Base-by-base conservation (phyloP, 1,284 basidiomycete species). In the Tylopilus sp. region DNA sequence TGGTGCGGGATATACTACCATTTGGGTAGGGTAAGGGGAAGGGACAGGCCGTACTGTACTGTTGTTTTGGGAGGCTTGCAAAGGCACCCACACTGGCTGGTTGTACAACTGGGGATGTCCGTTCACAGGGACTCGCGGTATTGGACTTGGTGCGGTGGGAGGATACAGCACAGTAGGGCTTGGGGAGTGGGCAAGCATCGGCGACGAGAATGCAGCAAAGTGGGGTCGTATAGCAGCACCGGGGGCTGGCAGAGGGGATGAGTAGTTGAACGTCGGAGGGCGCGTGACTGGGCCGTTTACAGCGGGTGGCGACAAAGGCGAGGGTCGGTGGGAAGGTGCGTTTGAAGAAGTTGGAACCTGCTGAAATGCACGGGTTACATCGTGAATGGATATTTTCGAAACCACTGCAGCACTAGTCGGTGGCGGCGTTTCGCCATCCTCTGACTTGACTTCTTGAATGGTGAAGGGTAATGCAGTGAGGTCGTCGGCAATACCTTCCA, bases 361-460 rank as follows among this genome's bases (percentile, higher is more conserved):
- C 60, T 91, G 88, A 70, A 91, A 91, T 21, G 87, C 86, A 52
- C 85, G 80, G 13, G 84, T 87, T 21, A 89, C 88, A 51, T 91
- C 88, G 52, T 82, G 81, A 34, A 84, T 69, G 11, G 87, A 88
- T 80, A 90, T 88, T 39, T 85, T 79, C 13, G 84, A 83, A 29
- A 85, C 77, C 9, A 57, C 49, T 37, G 73, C 69, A 16, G 78
- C 71, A 15, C 73, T 68, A 11, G 75, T 74, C 16, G 85, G 82
- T n/a, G 86, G 85, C 2, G 86, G 86, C 2, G 85, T 88, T 63
- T 80, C 82, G 29, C 86, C 86, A 56, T 85, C 86, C 59, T 89
- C 86, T 11, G 86, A 86, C 61, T 90, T 90, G 46, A 88, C 83
- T 50, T 90, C 88, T 58, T 85, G 85, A 23, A 89, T 65, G 4